Base-by-base conservation (phyloP, 768 basidiomycete species). In the Macrolepiota fuliginosa region DNA sequence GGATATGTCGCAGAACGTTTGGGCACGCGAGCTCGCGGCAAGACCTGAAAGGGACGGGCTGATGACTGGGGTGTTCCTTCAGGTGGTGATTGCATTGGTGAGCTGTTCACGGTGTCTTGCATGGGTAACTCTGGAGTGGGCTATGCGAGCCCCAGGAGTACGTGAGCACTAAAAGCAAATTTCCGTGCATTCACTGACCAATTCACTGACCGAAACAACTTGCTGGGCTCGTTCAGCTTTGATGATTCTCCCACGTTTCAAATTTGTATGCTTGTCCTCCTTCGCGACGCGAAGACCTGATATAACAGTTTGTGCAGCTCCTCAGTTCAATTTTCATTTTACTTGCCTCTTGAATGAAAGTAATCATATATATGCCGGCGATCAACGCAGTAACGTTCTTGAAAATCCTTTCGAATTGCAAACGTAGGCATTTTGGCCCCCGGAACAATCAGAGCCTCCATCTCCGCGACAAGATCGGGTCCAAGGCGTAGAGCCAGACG, bases 341-440 rank as follows among this genome's bases (percentile, higher is more conserved):
- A 50, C 39, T 40, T 54, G 76, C 80, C 81, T 76, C 78, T 72
- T n/a, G 80, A 81, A 72, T 90, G 89, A 73, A 89, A 90, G 71
- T 90, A 90, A 72, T 91, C 89, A 69, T 91, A 91, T 64, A 91
- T 85, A 66, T 89, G 89, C 65, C 89, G 76, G 65, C 89, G 78
- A 70, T 91, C 89, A 61, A 89, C 86, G 62, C 77, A 78, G 70
- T 88, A 89, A 50, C 86, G 82, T 68, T 85, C 81, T 72, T 91
- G 89, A 36, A 91, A 83, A 62, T 85, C 86, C 64, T 86, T 87
- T 59, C 89, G 81, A 56, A 86, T 76, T 7, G 84, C 79, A 66
- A 90, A 92, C 10, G 85, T 82, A 6, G 90, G 90, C 90, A 92
- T 92, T 68, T 90, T 88, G 46, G 84, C 85, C 45, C 90, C 90